These are phyloP conservation scores for Leccinum broughii DNA, from an alignment of 768 basidiomycete genomes.

Conservation along the genomic window DNA sequence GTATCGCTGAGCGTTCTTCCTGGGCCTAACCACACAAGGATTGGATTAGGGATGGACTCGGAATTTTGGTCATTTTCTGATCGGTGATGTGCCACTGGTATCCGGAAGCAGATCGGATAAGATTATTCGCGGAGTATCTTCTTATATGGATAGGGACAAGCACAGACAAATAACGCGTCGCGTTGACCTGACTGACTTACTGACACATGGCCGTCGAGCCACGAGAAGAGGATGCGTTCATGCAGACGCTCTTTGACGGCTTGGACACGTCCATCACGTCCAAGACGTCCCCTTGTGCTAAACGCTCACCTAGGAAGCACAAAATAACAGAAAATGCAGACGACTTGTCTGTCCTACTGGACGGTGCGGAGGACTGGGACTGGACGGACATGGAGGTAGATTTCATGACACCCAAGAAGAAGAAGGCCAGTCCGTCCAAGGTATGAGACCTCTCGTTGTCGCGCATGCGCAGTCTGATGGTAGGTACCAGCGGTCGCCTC, in stretches of 20 bases:
- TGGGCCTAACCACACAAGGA: neutral
- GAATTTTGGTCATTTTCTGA: neutral
- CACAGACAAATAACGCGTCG: slow-evolving; percentile 28
- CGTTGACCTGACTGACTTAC: slow-evolving; percentile 8
- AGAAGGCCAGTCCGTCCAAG: slow-evolving; percentile 31
- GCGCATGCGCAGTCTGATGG: slow-evolving; percentile 1
- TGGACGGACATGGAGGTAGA: slow-evolving; percentile 58
- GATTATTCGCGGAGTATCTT: slow-evolving; percentile 16
- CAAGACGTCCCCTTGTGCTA: slow-evolving; percentile 32
- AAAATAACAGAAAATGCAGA: slow-evolving; percentile 5
- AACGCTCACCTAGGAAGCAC: slow-evolving; percentile 30
- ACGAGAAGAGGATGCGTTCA: slow-evolving; percentile 58
- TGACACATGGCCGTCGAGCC: slow-evolving; percentile 36
- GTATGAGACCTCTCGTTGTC: neutral
- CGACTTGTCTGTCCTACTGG: slow-evolving; percentile 52
- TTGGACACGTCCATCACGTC: slow-evolving; percentile 52
- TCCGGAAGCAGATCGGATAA: slow-evolving; percentile 9
- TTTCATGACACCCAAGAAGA: slow-evolving; percentile 52
- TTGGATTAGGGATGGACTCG: neutral
- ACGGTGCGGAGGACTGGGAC: slow-evolving; percentile 72
- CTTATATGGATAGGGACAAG: slow-evolving; percentile 1
- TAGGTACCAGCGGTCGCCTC: slow-evolving; percentile 11
- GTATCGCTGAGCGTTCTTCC: neutral
- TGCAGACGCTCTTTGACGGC: slow-evolving; percentile 51
- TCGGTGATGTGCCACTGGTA: neutral